phyloP scores from a whole-genome alignment of 2,329 filamentous ascomycete species.

The Cyphellophora europaea region DNA sequence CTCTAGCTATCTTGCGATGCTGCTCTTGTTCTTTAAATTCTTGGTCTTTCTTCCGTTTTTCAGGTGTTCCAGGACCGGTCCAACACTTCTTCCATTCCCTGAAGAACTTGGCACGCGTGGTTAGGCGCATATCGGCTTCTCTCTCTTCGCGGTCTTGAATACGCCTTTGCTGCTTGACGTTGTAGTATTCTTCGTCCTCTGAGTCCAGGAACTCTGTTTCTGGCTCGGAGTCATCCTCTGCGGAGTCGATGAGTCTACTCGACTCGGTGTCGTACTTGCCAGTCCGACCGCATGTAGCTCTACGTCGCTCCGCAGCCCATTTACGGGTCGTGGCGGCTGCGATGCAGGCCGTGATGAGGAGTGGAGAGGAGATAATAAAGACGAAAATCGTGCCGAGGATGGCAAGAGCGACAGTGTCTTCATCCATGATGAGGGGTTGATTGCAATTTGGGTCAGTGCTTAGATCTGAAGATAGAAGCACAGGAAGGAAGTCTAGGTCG shows the following conservation, averaged over 20 bases:
- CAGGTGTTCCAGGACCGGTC: not conserved
- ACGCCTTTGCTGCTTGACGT: not conserved
- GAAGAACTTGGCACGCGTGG: conserved; percentile 3
- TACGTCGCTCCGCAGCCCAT: conserved; percentile 3
- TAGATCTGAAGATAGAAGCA: too few species aligned
- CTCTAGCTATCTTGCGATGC: too few species aligned
- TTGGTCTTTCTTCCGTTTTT: conserved; percentile 3
- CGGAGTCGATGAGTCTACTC: too few species aligned
- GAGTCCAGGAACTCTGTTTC: too few species aligned
- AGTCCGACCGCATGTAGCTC: too few species aligned
- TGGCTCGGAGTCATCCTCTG: too few species aligned
- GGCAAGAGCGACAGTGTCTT: conserved; percentile 1
- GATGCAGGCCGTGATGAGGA: conserved; percentile 5
- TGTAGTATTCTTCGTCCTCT: not conserved
- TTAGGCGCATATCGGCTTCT: not conserved
- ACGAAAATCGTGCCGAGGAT: conserved; percentile 2
- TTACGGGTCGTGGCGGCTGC: conserved; percentile 4
- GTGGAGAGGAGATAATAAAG: conserved; percentile 1
- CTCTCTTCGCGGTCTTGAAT: conserved; percentile 3
- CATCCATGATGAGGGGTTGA: conserved; percentile 5
- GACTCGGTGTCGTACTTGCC: too few species aligned
- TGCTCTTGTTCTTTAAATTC: too few species aligned
- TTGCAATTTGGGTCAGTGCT: too few species aligned
- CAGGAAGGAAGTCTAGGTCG: too few species aligned
- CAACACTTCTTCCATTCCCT: conserved; percentile 6